These are phyloP conservation scores for Ascochyta pisi DNA, from an alignment of 2,329 filamentous ascomycete genomes.

Conservation along the genomic window DNA sequence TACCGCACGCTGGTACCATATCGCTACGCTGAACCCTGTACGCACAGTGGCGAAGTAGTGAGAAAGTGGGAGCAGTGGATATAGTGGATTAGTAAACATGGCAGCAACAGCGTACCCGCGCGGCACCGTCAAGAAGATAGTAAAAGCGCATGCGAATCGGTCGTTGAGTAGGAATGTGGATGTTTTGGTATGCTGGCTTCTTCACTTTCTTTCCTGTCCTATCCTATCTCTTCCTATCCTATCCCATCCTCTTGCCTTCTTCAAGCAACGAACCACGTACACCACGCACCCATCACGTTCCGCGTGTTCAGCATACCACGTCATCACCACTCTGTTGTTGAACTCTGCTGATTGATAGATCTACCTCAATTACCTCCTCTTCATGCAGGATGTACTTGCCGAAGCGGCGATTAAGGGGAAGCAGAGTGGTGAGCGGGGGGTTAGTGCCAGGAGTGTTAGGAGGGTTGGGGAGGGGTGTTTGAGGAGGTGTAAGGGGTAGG, in stretches of 20 bases:
- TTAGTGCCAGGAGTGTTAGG: constrained; percentile 77
- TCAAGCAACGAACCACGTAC: background rate
- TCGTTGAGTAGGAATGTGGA: constrained; percentile 85
- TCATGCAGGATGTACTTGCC: constrained; percentile 78
- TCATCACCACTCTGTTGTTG: too few species aligned
- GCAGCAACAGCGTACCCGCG: constrained; percentile 67
- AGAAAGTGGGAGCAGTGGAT: too few species aligned
- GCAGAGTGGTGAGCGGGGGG: constrained; percentile 72
- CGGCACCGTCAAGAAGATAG: constrained; percentile 83
- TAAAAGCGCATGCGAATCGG: constrained; percentile 85
- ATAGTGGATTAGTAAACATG: too few species aligned
- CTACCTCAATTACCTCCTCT: constrained; percentile 83
- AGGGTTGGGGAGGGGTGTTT: constrained; percentile 71
- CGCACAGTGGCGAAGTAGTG: too few species aligned
- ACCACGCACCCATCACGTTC: too few species aligned
- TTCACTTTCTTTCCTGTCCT: background rate
- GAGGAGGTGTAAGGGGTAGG: constrained; percentile 47
- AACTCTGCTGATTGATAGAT: constrained; percentile 60
- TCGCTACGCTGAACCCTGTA: too few species aligned
- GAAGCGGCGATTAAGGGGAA: constrained; percentile 80
- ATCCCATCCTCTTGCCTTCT: background rate
- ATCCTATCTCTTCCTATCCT: background rate
- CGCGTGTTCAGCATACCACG: too few species aligned
- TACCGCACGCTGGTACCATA: too few species aligned
- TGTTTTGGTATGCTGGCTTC: constrained; percentile 68